Evolutionary conservation across 345 rosid genomes (phyloP).

Genomic region (Syzygium aromaticum): DNA sequence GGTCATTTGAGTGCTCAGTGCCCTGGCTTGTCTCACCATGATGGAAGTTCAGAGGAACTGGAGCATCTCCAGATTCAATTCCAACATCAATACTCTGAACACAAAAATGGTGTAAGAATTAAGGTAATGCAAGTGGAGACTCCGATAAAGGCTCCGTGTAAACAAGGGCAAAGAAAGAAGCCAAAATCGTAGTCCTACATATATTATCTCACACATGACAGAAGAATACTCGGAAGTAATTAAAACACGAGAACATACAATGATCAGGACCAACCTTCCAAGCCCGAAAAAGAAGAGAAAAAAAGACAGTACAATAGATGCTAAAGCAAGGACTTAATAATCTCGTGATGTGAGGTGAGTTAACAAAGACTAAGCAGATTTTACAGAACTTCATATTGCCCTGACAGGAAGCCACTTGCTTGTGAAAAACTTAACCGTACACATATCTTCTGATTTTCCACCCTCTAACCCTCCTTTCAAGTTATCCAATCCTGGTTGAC

Average conservation of each 20-base stretch:
- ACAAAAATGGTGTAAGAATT: neutral
- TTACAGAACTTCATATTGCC: neutral
- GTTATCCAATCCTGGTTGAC: neutral
- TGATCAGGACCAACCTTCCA: neutral
- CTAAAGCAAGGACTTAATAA: neutral
- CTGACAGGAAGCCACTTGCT: neutral
- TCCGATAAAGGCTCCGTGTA: neutral
- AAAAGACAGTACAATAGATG: neutral
- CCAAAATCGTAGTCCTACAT: neutral
- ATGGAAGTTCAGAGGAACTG: conserved; percentile 29
- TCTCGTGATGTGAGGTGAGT: neutral
- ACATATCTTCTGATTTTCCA: neutral
- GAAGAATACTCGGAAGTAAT: neutral
- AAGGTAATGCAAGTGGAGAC: neutral
- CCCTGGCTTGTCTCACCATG: conserved; percentile 52
- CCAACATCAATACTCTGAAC: conserved; percentile 31
- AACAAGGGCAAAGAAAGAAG: neutral
- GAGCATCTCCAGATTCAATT: conserved; percentile 30
- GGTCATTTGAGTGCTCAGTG: conserved; percentile 24
- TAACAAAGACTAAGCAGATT: neutral
- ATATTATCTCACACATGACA: neutral
- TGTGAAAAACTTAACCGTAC: neutral
- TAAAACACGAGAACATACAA: neutral
- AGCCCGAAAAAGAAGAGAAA: neutral
- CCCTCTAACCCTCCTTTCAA: neutral